These are phyloP conservation scores for Cochlearia excelsa DNA, from an alignment of 345 rosid genomes.

Conservation along the genomic window DNA sequence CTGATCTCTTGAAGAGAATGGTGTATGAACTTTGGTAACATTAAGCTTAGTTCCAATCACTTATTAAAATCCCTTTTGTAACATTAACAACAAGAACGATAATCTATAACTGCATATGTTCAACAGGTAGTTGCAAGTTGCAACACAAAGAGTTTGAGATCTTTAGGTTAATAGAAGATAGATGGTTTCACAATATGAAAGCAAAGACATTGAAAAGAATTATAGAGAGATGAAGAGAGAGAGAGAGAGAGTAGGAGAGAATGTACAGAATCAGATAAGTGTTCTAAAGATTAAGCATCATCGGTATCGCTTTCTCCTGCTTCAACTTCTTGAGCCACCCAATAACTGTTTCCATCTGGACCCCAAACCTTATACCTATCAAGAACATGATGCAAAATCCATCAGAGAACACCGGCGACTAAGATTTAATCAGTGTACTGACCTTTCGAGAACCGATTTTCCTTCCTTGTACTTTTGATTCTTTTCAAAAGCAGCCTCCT, in stretches of 20 bases:
- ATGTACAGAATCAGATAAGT: too few species aligned
- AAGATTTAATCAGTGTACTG: neutral
- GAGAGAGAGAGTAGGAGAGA: too few species aligned
- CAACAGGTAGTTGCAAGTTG: too few species aligned
- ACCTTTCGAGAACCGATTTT: slow-evolving; percentile 70
- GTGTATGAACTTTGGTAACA: slow-evolving; percentile 55
- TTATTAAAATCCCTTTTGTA: neutral
- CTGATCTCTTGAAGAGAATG: slow-evolving; percentile 63
- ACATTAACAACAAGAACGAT: neutral
- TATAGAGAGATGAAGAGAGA: too few species aligned
- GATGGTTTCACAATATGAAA: too few species aligned
- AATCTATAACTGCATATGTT: too few species aligned
- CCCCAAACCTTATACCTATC: slow-evolving; percentile 65
- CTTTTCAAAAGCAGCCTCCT: slow-evolving; percentile 68
- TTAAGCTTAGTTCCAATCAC: slow-evolving; percentile 7
- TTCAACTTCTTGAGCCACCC: slow-evolving; percentile 65
- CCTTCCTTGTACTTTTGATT: slow-evolving; percentile 80
- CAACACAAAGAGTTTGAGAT: too few species aligned
- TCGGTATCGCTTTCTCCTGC: slow-evolving; percentile 85
- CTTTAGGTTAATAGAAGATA: too few species aligned
- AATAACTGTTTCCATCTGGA: slow-evolving; percentile 52
- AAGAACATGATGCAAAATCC: slow-evolving; percentile 28
- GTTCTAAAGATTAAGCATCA: slow-evolving; percentile 38
- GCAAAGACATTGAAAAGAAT: too few species aligned
- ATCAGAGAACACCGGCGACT: too few species aligned